Percentiles rank a stretch among this genome's conserved stretches.
Conservation (phyloP, 768 basidiomycete genomes). For the Nidularia pulvinata region DNA sequence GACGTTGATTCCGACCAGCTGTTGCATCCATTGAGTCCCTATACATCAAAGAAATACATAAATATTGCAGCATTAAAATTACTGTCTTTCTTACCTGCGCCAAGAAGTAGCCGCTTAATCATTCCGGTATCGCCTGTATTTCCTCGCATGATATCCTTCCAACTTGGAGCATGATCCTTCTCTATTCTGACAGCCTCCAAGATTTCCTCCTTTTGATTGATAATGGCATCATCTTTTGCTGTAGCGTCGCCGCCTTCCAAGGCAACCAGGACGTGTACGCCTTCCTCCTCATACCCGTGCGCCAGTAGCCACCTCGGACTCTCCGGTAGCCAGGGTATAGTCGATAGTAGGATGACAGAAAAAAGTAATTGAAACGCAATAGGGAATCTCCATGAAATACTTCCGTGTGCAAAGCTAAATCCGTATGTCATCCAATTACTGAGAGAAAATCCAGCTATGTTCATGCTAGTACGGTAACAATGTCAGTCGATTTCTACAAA, state of each 20-base stretch:
- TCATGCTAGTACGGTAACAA: conserved; percentile 30
- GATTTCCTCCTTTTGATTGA: conserved; percentile 37
- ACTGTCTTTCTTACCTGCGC: conserved; percentile 26
- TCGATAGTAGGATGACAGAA: conserved; percentile 39
- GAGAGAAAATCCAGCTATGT: conserved; percentile 47
- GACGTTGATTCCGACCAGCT: conserved; percentile 49
- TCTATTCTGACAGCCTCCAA: conserved; percentile 42
- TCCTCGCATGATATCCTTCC: conserved; percentile 38
- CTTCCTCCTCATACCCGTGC: conserved; percentile 40
- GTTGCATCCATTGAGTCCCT: conserved; percentile 55
- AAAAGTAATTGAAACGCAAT: conserved; percentile 51
- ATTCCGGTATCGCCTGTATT: conserved; percentile 43
- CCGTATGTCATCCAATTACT: conserved; percentile 58
- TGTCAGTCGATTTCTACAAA: neutral
- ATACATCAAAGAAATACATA: neutral
- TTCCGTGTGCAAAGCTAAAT: conserved; percentile 41
- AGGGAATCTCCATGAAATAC: conserved; percentile 46
- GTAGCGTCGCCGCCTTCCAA: conserved; percentile 36
- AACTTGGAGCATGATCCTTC: conserved; percentile 35
- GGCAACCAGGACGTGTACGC: conserved; percentile 37
- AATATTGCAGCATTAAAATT: neutral
- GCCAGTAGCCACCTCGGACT: conserved; percentile 49
- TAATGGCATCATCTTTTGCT: conserved; percentile 29
- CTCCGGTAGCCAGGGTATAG: conserved; percentile 49
- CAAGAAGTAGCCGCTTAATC: conserved; percentile 38